These are phyloP conservation scores for Bacterosira constricta DNA, from an alignment of 108 stramenopile genomes.

Conservation along the genomic window DNA sequence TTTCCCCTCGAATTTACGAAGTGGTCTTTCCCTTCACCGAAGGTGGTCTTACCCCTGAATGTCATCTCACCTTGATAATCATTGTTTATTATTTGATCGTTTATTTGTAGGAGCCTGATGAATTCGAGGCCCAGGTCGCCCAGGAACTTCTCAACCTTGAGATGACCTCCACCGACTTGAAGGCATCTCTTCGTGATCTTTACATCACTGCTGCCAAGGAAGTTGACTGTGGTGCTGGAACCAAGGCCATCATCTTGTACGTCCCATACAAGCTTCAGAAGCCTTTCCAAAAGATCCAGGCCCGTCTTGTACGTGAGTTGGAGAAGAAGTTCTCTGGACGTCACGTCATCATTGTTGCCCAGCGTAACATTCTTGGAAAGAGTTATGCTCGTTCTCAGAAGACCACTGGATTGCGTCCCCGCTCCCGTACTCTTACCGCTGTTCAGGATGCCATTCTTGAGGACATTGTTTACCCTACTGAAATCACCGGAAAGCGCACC, in stretches of 20 bases:
- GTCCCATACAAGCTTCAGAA: constrained; percentile 97
- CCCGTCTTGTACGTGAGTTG: constrained; percentile 95
- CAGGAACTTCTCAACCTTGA: constrained; percentile 98
- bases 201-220: constrained; percentile 99
- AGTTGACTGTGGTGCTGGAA: constrained; percentile 87
- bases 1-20: constrained; percentile 28
- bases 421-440: constrained; percentile 95
- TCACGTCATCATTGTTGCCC: constrained; percentile 96
- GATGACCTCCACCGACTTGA: constrained; percentile 90
- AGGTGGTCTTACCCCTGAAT: constrained; percentile 50
- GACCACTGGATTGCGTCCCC: constrained; percentile 94
- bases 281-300: constrained; percentile 97
- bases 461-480: constrained; percentile 98
- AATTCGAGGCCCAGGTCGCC: constrained; percentile 95
- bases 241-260: constrained; percentile 96
- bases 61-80: constrained; percentile 31
- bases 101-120: constrained; percentile 86
- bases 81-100: background rate
- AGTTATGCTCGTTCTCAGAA: constrained; percentile 87
- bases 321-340: constrained; percentile 99
- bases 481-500: constrained; percentile 99
- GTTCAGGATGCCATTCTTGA: constrained; percentile 99
- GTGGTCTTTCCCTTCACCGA: constrained; percentile 27
- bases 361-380: constrained; percentile 98
- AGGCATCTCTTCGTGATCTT: constrained; percentile 87